Conservation (phyloP, 2,329 filamentous ascomycete genomes). For the Amauroascus verrucosus region DNA sequence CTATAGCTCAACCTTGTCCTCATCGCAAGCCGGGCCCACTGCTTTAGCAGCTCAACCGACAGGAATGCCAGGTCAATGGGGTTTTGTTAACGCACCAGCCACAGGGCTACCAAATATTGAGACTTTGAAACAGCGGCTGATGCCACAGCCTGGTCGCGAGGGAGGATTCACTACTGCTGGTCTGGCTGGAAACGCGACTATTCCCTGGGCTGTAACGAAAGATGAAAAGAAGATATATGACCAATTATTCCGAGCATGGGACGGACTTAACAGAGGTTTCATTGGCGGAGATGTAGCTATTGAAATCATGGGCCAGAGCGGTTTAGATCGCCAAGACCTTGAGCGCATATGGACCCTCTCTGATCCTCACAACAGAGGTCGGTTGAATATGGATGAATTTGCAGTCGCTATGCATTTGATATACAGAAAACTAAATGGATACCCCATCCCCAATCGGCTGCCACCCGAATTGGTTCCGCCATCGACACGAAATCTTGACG, state of each 20-base stretch:
- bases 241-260: conserved; percentile 89
- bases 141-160: conserved; percentile 91
- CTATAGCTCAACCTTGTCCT: conserved; percentile 52
- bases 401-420: conserved; percentile 98
- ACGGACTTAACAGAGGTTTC: conserved; percentile 84
- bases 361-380: conserved; percentile 86
- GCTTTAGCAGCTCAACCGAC: conserved; percentile 86
- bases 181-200: conserved; percentile 83
- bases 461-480: conserved; percentile 89
- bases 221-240: conserved; percentile 98
- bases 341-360: conserved; percentile 92
- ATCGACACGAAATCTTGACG: conserved; percentile 84
- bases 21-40: conserved; percentile 55
- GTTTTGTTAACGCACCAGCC: conserved; percentile 88
- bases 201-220: conserved; percentile 98
- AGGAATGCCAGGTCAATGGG: conserved; percentile 88
- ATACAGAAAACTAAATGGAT: conserved; percentile 92
- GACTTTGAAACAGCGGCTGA: conserved; percentile 83
- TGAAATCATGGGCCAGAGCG: conserved; percentile 94
- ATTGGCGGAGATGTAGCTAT: conserved; percentile 88
- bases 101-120: conserved; percentile 89
- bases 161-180: conserved; percentile 75
- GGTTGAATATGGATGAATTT: conserved; percentile 92
- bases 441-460: conserved; percentile 75
- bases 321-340: conserved; percentile 77